These are phyloP conservation scores for Obba rivulosa DNA, from an alignment of 768 basidiomycete species.

Conservation along the genomic window DNA sequence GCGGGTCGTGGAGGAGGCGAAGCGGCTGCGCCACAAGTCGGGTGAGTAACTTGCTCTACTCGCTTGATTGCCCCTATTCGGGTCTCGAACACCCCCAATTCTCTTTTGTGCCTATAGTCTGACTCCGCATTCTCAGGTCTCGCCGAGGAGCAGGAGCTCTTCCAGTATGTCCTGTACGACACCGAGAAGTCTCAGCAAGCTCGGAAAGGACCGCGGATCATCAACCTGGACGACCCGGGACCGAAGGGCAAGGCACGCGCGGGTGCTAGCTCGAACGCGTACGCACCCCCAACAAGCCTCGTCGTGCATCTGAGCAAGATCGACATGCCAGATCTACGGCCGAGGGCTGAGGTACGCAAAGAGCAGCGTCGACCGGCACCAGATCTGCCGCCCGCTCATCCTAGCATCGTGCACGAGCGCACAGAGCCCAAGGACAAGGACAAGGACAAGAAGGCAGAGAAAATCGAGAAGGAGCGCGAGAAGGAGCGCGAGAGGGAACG, in stretches of 20 bases:
- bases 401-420: not conserved
- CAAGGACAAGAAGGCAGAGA: slow-evolving; percentile 22
- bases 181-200: slow-evolving; percentile 26
- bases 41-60: slow-evolving; percentile 33
- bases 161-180: slow-evolving; percentile 77
- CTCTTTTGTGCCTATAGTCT: not conserved
- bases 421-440: slow-evolving; percentile 3
- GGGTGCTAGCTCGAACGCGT: slow-evolving; percentile 32
- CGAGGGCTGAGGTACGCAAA: slow-evolving; percentile 29
- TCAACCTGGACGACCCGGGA: slow-evolving; percentile 50
- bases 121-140: slow-evolving; percentile 26
- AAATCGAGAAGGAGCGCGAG: slow-evolving; percentile 26
- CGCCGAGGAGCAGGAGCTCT: slow-evolving; percentile 53
- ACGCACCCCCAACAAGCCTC: slow-evolving; percentile 64
- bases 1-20: slow-evolving; percentile 74
- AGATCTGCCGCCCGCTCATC: not conserved
- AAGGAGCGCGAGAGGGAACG: slow-evolving; percentile 35
- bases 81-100: not conserved
- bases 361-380: slow-evolving; percentile 16
- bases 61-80: not conserved
- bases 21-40: slow-evolving; percentile 70
- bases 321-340: slow-evolving; percentile 77
- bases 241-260: slow-evolving; percentile 40
- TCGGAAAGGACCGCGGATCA: slow-evolving; percentile 49
- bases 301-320: slow-evolving; percentile 82